Base-by-base conservation (phyloP, 2,329 filamentous ascomycete genomes). In the Akanthomyces dipterigenus region DNA sequence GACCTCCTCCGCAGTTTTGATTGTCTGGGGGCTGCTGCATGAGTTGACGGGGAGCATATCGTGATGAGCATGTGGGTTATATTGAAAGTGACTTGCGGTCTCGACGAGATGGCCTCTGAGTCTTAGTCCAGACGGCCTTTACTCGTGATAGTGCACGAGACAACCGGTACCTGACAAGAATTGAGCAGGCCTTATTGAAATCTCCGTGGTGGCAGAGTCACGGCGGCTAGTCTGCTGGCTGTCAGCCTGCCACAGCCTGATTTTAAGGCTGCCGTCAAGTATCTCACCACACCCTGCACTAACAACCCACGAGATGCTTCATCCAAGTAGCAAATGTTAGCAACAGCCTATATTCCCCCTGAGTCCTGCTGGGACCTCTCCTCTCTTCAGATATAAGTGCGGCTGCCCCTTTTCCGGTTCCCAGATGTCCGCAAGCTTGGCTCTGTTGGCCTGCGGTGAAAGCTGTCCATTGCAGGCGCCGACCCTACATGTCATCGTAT, bases 321-420 rank as follows among this genome's bases (percentile, higher is more conserved):
- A 14, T 53, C 14, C 56, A 45, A 42, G 56, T 60, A 45, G 3
- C 48, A 34, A 24, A 1, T 53, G 56, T 45, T 60, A 59, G 38
- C 45, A 50, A 22, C 7, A 12, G 16, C 22, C 38, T 7, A 28
- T 31, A 31, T 34, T 8, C 16, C 11, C 14, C 12, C 5, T n/a
- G 16, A 2, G 31, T 45, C 38, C 16, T 20, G 5, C 53, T 6
- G 18, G 14, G 24, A 18, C 7, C n/a, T 28, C 18, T 24, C 2
- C 9, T 20, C 9, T 45, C 45, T 60, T 53, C 14, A 60, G 56
- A 60, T 60, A 60, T 60, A 60, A 60, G 48, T 48, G 22, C 56
- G 38, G n/a, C 56, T 38, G 38, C 56, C 56, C 48, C 36, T 60
- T 26, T 58, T 36, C 55, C 7, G 24, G 22, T 7, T 26, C 31